A percentile compares a stretch with the other conserved stretches of the same genome.
These are phyloP conservation scores for Myxozyma kluyveri DNA, from an alignment of 805 yeast species.

Conservation along the genomic window DNA sequence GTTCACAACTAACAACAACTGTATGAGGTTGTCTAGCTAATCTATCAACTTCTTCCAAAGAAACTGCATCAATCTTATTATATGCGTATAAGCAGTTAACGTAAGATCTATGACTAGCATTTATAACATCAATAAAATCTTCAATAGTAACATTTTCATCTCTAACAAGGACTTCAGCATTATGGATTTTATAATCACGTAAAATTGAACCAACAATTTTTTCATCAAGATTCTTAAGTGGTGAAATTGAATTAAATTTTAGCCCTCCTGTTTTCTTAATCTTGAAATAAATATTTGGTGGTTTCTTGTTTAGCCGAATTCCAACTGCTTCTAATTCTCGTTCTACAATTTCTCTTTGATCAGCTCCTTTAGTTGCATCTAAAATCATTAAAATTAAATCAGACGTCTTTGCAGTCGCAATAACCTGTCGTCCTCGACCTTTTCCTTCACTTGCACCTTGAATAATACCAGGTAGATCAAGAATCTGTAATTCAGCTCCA, in stretches of 20 bases:
- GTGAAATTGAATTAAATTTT: slow-evolving; percentile 73
- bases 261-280: slow-evolving; percentile 89
- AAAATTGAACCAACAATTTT: slow-evolving; percentile 71
- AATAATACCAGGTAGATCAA: slow-evolving; percentile 96
- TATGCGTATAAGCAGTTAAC: slow-evolving; percentile 90
- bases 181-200: slow-evolving; percentile 62
- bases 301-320: slow-evolving; percentile 75
- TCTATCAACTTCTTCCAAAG: slow-evolving; percentile 89
- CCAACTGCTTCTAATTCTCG: slow-evolving; percentile 92
- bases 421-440: slow-evolving; percentile 96
- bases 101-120: slow-evolving; percentile 82
- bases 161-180: slow-evolving; percentile 86
- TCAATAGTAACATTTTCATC: slow-evolving; percentile 89
- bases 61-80: slow-evolving; percentile 93
- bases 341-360: slow-evolving; percentile 83
- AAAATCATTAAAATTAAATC: slow-evolving; percentile 89
- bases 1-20: slow-evolving; percentile 88
- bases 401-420: slow-evolving; percentile 89
- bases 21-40: slow-evolving; percentile 91
- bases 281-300: slow-evolving; percentile 76
- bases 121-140: slow-evolving; percentile 87
- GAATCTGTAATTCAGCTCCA: slow-evolving; percentile 95
- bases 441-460: slow-evolving; percentile 96
- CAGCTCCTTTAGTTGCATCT: slow-evolving; percentile 91
- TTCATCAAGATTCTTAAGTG: slow-evolving; percentile 79